A percentile compares a stretch with the other conserved stretches of the same genome.
These are phyloP conservation scores for Debaryomyces psychrophilus DNA, from an alignment of 1,139 yeast species.

Conservation along the genomic window DNA sequence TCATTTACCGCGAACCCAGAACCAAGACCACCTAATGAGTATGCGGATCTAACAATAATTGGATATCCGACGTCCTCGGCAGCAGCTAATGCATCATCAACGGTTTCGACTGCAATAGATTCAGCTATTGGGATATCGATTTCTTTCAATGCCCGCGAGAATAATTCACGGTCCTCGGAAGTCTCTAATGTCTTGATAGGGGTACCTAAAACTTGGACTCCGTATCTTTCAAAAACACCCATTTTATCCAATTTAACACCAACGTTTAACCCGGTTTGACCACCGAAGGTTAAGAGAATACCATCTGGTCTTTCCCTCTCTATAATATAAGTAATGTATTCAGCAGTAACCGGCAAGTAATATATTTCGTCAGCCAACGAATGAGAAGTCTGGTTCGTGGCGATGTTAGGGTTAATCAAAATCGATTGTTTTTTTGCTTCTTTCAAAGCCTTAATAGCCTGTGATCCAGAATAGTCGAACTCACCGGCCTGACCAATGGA, in stretches of 20 bases:
- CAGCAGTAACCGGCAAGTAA: slow-evolving; percentile 95
- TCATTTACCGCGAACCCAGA: slow-evolving; percentile 92
- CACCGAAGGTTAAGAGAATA: slow-evolving; percentile 92
- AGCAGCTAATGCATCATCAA: slow-evolving; percentile 89
- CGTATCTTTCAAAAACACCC: slow-evolving; percentile 90
- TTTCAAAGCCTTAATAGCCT: slow-evolving; percentile 92
- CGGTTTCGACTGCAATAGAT: slow-evolving; percentile 90
- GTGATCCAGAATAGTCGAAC: slow-evolving; percentile 97
- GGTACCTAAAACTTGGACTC: slow-evolving; percentile 94
- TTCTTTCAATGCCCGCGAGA: slow-evolving; percentile 92
- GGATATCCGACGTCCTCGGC: slow-evolving; percentile 92
- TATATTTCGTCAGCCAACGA: slow-evolving; percentile 94
- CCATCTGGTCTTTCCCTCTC: slow-evolving; percentile 98
- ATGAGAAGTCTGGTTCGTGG: slow-evolving; percentile 96
- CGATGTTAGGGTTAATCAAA: slow-evolving; percentile 94
- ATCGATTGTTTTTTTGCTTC: slow-evolving; percentile 87
- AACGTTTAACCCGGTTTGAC: slow-evolving; percentile 95
- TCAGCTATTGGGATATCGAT: slow-evolving; percentile 95
- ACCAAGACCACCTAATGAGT: slow-evolving; percentile 96
- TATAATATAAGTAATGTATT: slow-evolving; percentile 88
- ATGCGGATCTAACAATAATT: slow-evolving; percentile 96
- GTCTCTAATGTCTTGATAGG: slow-evolving; percentile 94
- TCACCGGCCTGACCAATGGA: slow-evolving; percentile 99
- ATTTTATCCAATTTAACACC: slow-evolving; percentile 92
- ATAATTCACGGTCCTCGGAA: slow-evolving; percentile 95